These are phyloP conservation scores for Obelidium mucronatum DNA, from an alignment of 192 early-diverging fungal genomes.

Conservation along the genomic window DNA sequence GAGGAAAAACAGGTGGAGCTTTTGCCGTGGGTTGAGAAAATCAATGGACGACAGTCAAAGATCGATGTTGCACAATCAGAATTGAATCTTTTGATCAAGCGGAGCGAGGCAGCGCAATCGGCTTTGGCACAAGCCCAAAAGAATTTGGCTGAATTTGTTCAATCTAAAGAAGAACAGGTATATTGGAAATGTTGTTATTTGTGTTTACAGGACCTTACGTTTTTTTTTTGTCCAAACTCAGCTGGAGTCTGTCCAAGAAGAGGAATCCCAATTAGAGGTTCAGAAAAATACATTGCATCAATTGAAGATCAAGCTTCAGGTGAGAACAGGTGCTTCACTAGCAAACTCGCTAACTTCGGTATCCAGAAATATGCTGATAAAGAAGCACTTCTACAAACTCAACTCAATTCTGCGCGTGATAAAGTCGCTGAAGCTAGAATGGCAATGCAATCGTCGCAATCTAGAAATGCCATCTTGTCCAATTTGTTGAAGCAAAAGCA, in stretches of 20 bases:
- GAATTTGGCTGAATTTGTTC: slow-evolving; percentile 60
- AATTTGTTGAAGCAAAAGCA: slow-evolving; percentile 49
- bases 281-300: slow-evolving; percentile 21
- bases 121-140: slow-evolving; percentile 39
- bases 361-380: slow-evolving; percentile 36
- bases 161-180: slow-evolving; percentile 44
- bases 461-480: slow-evolving; percentile 38
- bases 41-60: slow-evolving; percentile 73
- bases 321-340: not conserved
- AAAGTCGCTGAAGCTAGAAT: slow-evolving; percentile 43
- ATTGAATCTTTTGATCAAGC: slow-evolving; percentile 72
- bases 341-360: not conserved
- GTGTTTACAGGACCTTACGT: not conserved
- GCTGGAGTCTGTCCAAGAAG: slow-evolving; percentile 26
- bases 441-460: slow-evolving; percentile 35
- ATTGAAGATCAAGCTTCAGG: slow-evolving; percentile 19
- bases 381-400: slow-evolving; percentile 14
- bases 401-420: slow-evolving; percentile 10
- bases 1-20: slow-evolving; percentile 85
- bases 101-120: slow-evolving; percentile 21
- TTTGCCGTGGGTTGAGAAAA: slow-evolving; percentile 86
- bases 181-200: no score
- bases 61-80: slow-evolving; percentile 87
- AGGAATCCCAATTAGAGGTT: slow-evolving; percentile 37
- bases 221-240: not conserved